These are phyloP conservation scores for Pseudogymnoascus sp. DNA, from an alignment of 2,329 filamentous ascomycete genomes.

Conservation along the genomic window DNA sequence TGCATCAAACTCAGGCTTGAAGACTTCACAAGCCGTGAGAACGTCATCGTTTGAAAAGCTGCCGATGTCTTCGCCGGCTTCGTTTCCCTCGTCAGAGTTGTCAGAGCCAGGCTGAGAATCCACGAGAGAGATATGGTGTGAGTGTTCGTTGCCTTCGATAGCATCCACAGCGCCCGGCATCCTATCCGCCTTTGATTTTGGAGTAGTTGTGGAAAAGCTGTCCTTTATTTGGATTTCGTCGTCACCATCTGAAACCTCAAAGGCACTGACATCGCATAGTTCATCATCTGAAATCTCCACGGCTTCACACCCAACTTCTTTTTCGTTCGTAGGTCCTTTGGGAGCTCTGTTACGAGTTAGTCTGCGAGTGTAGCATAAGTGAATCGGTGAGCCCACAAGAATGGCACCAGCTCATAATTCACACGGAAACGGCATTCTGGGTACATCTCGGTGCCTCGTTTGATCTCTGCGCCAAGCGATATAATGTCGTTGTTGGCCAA, in stretches of 20 bases:
- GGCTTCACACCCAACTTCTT: neutral
- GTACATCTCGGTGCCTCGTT: slow-evolving; percentile 37
- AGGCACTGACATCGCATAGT: neutral
- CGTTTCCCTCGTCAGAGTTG: neutral
- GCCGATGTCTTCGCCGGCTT: neutral
- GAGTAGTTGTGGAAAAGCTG: neutral
- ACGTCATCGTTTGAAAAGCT: neutral
- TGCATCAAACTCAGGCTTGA: neutral
- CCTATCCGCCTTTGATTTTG: neutral
- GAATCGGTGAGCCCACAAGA: slow-evolving; percentile 19
- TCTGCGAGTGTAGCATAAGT: neutral
- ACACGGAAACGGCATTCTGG: slow-evolving; percentile 26
- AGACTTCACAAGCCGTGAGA: neutral
- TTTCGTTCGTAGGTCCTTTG: neutral
- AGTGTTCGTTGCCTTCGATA: neutral
- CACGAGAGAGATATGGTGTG: neutral
- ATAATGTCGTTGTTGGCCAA: slow-evolving; percentile 34
- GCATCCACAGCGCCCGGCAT: neutral
- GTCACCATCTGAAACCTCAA: neutral
- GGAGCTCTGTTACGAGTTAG: neutral
- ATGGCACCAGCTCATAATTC: slow-evolving; percentile 20
- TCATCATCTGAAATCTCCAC: neutral
- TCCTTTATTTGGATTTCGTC: neutral
- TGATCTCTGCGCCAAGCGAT: slow-evolving; percentile 43
- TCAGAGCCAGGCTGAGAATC: neutral